Evolutionary conservation across 2,329 filamentous ascomycete species (phyloP).

Genomic region (Pseudogymnoascus sp.): DNA sequence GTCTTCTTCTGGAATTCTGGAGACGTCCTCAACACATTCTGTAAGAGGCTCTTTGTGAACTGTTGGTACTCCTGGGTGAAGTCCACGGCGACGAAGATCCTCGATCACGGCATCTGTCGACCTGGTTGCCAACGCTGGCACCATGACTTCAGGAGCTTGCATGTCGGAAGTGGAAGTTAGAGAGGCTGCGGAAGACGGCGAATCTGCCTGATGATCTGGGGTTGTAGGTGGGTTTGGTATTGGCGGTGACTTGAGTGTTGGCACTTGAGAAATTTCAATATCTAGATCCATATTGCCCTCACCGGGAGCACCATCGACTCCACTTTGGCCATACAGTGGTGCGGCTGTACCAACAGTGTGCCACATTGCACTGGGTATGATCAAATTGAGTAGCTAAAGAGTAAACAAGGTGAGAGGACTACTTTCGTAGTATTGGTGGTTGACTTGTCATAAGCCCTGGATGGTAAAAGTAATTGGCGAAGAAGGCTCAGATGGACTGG

Average conservation of each 20-base stretch:
- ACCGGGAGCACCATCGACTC: background rate
- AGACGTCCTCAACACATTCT: background rate
- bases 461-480: background rate
- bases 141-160: background rate
- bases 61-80: background rate
- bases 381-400: background rate
- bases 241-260: background rate
- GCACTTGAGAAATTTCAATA: background rate
- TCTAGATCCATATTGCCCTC: background rate
- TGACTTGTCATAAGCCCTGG: background rate
- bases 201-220: background rate
- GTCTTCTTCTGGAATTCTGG: background rate
- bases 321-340: background rate
- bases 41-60: background rate
- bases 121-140: slow-evolving; percentile 20
- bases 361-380: background rate
- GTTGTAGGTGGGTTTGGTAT: background rate
- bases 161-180: background rate
- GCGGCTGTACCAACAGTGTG: background rate
- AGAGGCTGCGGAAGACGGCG: background rate
- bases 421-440: background rate
- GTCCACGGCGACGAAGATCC: slow-evolving; percentile 18
- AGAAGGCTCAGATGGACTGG: background rate
- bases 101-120: slow-evolving; percentile 25
- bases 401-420: background rate